phyloP scores from a whole-genome alignment of 805 yeast genomes.

The Spathaspora sp. region DNA sequence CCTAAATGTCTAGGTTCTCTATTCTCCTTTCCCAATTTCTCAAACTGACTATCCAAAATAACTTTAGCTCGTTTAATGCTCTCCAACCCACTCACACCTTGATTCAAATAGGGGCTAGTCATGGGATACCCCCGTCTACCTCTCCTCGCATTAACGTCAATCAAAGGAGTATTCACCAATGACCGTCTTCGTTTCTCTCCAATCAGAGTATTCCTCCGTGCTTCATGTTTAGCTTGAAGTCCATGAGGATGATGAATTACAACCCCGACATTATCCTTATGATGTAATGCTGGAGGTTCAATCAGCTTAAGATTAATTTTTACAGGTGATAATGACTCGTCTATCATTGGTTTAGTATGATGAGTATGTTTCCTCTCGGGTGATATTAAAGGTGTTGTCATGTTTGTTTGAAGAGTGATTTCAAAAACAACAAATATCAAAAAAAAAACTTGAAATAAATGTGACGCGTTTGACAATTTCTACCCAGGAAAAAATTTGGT shows the following conservation, averaged over 20 bases:
- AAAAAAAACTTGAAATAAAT: too few relatives aligned
- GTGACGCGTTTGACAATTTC: too few relatives aligned
- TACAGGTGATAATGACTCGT: slow-evolving; percentile 16
- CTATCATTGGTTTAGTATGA: slow-evolving; percentile 1
- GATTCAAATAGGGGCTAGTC: slow-evolving; percentile 14
- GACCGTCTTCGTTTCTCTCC: slow-evolving; percentile 5
- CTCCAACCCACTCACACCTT: slow-evolving; percentile 11
- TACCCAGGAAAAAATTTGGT: too few relatives aligned
- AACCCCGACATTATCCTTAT: slow-evolving; percentile 2
- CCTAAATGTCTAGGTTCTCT: slow-evolving; percentile 9
- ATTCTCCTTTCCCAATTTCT: slow-evolving; percentile 12
- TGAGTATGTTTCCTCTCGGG: neutral
- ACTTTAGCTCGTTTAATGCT: slow-evolving; percentile 14
- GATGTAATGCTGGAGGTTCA: neutral
- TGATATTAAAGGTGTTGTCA: neutral
- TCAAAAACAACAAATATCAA: too few relatives aligned
- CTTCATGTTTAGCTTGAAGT: slow-evolving; percentile 33
- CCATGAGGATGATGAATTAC: slow-evolving; percentile 42
- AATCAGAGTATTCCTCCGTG: slow-evolving; percentile 19
- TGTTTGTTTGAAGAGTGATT: slow-evolving; percentile 8
- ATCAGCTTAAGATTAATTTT: slow-evolving; percentile 8
- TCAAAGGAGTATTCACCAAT: slow-evolving; percentile 11
- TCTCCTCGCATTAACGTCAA: slow-evolving; percentile 1
- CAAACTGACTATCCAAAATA: slow-evolving; percentile 13
- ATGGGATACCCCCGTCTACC: slow-evolving; percentile 8